These are phyloP conservation scores for Chaetomium globosum DNA, from an alignment of 2,329 filamentous ascomycete genomes.

Conservation along the genomic window DNA sequence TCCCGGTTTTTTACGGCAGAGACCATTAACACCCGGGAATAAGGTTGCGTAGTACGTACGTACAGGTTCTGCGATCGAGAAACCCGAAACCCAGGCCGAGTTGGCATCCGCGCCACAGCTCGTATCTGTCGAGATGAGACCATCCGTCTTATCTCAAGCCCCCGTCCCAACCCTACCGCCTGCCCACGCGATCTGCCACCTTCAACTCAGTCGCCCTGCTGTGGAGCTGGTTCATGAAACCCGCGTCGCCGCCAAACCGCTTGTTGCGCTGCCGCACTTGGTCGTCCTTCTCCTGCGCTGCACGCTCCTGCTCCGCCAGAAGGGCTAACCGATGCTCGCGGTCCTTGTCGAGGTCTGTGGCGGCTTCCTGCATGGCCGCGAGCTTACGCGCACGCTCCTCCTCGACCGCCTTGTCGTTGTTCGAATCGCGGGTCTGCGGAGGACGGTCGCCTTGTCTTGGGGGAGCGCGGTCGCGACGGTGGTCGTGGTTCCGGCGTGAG, in stretches of 20 bases:
- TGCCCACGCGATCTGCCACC: conserved; percentile 53
- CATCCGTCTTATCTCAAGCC: background rate
- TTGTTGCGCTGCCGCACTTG: conserved; percentile 59
- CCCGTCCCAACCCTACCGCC: conserved; percentile 16
- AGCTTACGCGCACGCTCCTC: conserved; percentile 68
- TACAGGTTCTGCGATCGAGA: background rate
- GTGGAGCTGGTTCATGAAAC: conserved; percentile 67
- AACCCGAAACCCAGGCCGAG: background rate
- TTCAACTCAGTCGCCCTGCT: conserved; percentile 58
- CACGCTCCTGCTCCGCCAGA: conserved; percentile 66
- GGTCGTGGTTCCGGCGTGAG: conserved; percentile 11
- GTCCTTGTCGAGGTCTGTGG: conserved; percentile 69
- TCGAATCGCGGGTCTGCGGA: conserved; percentile 26
- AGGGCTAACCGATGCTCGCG: conserved; percentile 68
- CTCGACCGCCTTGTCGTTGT: conserved; percentile 42
- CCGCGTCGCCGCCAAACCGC: conserved; percentile 64
- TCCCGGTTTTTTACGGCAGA: background rate
- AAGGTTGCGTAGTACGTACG: conserved; percentile 1
- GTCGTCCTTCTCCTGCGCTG: conserved; percentile 68
- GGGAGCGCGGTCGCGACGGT: conserved; percentile 21
- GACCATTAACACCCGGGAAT: background rate
- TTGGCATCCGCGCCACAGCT: conserved; percentile 7
- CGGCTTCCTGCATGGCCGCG: conserved; percentile 73
- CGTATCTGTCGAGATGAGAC: conserved; percentile 16
- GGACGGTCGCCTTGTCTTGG: conserved; percentile 29